Percentiles rank a stretch among this genome's conserved stretches.
These are phyloP conservation scores for Fusarium dlaminii DNA, from an alignment of 2,329 filamentous ascomycete species.

Conservation along the genomic window DNA sequence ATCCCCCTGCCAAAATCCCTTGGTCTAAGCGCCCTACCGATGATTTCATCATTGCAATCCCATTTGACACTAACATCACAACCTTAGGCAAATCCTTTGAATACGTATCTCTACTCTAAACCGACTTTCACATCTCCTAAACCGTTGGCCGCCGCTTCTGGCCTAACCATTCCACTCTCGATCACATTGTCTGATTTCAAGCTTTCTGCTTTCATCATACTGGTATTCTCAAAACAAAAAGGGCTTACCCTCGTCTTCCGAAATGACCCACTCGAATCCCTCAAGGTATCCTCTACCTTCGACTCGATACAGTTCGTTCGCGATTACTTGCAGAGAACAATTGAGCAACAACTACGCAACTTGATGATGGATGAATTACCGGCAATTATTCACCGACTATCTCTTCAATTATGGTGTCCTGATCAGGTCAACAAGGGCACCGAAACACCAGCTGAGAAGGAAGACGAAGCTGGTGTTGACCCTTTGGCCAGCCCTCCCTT, in stretches of 20 bases:
- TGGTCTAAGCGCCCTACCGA: conserved; percentile 19
- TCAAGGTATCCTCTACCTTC: conserved; percentile 98
- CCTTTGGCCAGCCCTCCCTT: conserved; percentile 83
- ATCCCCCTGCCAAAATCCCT: conserved; percentile 1
- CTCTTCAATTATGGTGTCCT: conserved; percentile 87
- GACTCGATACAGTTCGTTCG: conserved; percentile 98
- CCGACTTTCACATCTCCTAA: conserved; percentile 92
- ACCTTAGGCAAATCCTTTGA: conserved; percentile 86
- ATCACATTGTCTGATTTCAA: conserved; percentile 97
- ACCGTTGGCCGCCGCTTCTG: conserved; percentile 88
- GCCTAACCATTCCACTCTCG: conserved; percentile 95
- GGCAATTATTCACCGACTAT: conserved; percentile 93
- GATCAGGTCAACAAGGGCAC: conserved; percentile 71
- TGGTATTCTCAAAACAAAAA: conserved; percentile 98
- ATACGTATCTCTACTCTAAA: conserved; percentile 93
- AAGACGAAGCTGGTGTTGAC: conserved; percentile 73
- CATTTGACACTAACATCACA: conserved; percentile 56
- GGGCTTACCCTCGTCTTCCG: conserved; percentile 96
- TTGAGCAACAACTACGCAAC: conserved; percentile 90
- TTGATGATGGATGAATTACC: conserved; percentile 98
- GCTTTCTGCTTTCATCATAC: conserved; percentile 93
- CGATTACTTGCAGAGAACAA: conserved; percentile 95
- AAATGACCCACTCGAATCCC: conserved; percentile 96
- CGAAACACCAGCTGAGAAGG: conserved; percentile 58
- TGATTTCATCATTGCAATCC: conserved; percentile 34